Evolutionary conservation across 1,284 basidiomycete genomes (phyloP), one percentile per base, ranked within the genome.

Genomic region (Melampsora americana): DNA sequence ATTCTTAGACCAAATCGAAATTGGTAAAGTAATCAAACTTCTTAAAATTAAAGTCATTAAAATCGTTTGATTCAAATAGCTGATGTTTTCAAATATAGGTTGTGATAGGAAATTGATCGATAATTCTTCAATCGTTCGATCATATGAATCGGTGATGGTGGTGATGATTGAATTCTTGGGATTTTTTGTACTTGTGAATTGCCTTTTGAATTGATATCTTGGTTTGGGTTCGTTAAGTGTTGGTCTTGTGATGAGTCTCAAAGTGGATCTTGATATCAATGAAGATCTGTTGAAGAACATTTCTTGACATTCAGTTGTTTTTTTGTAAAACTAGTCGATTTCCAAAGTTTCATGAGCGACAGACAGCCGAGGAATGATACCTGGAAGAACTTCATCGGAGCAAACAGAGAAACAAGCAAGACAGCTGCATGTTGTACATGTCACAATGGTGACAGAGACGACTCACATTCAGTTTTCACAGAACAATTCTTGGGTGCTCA

Each of bases 1-100:
- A 79, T 84, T 85, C 79, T 88, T 79, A 79, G 93, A 92, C 92
- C 92, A 94, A 82, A 92, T 81, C 77, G 90, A 88, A 77, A 91
- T 85, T 23, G 92, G 93, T 5, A 93, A 85, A 0, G 92, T 89
- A 66, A 88, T 81, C 0, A 85, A 84, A 9, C 89, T 83, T 79
- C 93, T 88, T 44, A 89, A 85, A 16, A 87, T 80, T 62, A 92
- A 82, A 1, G 92, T 91, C 75, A 89, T 85, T 3, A 92, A 81
- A 60, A 94, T 89, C 78, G 95, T 92, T 2, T 90, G 89, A 0
- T 88, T 86, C 0, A 92, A 87, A 83, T 92, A 68, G 18, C 53
- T 61, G 4, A 68, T 42, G 26, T n/a, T 65, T 30, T 16, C 26
- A 35, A 20, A 68, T 60, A 48, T 64, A 56, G 20, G 64, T 16